Base-by-base conservation (phyloP, 192 early-diverging fungal species). In the Gonapodya sp. region DNA sequence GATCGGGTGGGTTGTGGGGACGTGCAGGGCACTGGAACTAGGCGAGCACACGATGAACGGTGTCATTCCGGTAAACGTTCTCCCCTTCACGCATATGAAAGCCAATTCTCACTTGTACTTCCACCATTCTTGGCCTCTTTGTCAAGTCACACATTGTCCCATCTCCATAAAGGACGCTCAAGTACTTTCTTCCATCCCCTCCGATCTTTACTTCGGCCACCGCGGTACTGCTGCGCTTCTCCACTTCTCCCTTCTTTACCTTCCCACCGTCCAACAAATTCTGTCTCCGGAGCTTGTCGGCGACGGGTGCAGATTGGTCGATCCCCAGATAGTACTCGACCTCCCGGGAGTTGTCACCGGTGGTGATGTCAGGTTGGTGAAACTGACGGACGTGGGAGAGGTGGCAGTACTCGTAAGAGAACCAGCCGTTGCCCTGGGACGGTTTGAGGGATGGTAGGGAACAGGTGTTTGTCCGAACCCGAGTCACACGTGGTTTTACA, bases 371-470 rank as follows among this genome's bases (percentile, higher is more conserved):
- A 0, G 81, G 79, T 30, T 83, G 75, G 81, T 91, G 90, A 83
- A 85, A 92, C 86, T 94, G 93, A 2, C 88, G 88, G 35, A 94
- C 87, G 36, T 89, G 80, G 2, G 79, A 80, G 35, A 73, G 64
- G 84, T 95, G 95, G 82, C 96, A 97, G 83, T 93, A 97, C 83
- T 95, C 93, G 82, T 95, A 97, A 0, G 90, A 90, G 93, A 94
- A 97, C 85, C 89, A 95, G 31, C 86, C 87, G 36, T 85, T 37
- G 74, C 73, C 35, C 35, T 84, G 80, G 73, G 31, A 75, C 34
- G 73, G 34, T 74, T 16, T 8, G 24, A 64, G 46, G 24, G 24
- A 24, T 64, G 46, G 46, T 16, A 24, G n/a, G n/a, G n/a, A n/a
- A n/a, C n/a, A n/a, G n/a, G n/a, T n/a, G n/a, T n/a, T n/a, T n/a